Evolutionary conservation across 1,284 basidiomycete genomes (phyloP), one percentile per base, ranked within the genome.

Genomic region (Crocinoboletus sp.): DNA sequence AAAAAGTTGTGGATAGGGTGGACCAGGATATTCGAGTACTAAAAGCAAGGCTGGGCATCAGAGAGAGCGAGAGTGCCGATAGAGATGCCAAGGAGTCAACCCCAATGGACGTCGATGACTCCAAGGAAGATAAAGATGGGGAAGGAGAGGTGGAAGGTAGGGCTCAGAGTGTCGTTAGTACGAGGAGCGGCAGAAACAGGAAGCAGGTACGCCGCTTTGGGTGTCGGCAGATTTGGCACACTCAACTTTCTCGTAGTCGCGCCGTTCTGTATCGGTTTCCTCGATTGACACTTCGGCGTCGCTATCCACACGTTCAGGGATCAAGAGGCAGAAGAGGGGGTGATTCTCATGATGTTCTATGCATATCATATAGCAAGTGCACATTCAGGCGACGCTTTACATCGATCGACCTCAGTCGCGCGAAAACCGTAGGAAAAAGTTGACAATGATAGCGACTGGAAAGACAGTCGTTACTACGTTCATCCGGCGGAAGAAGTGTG

Each of bases 351-450:
- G 39, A 41, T 30, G 34, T 43, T 24, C 31, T 33, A 30, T 17
- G 22, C 24, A 55, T 29, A 19, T 32, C 32, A 32, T 44, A 45
- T 30, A 27, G 34, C 43, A 39, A n/a, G 33, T 39, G 23, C 40
- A 50, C 25, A 39, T 31, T 38, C 39, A 33, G 20, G 41, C 22
- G 7, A 17, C 6, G n/a, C 20, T 28, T 31, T 41, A 47, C 37
- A 46, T 47, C 28, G 49, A 58, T 53, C 43, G 16, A 50, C 49
- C 46, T 48, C 23, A 54, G 35, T 52, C 49, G 43, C 50, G 74
- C 66, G 84, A 76, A 64, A 90, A 89, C 38, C 87, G 78, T 54
- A 96, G 75, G 52, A 93, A 74, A 59, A 96, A 95, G 68, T 96
- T 96, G 70, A 85, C 83, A 41, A 91, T 71, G 58, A 96, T 84